Percentiles rank a stretch among this genome's conserved stretches.
Evolutionary conservation across 2,329 filamentous ascomycete species (phyloP).

Genomic region (Cercospora sp.): DNA sequence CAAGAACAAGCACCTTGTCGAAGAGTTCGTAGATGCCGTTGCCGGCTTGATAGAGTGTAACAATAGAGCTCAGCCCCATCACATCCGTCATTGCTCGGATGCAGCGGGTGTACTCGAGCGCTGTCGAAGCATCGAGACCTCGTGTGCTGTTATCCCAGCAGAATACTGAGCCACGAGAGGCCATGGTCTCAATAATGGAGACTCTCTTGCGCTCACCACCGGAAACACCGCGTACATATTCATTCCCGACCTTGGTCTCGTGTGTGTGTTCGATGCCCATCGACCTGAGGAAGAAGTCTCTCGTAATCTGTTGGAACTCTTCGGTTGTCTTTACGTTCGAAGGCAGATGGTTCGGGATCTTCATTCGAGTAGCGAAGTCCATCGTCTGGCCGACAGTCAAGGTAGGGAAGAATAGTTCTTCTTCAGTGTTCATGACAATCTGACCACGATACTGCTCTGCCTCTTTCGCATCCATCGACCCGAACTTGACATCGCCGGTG

Average conservation of each 20-base stretch:
- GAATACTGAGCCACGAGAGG: conserved; percentile 58
- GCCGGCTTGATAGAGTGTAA: conserved; percentile 68
- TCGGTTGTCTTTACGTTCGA: conserved; percentile 36
- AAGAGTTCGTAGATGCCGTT: conserved; percentile 70
- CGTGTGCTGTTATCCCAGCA: conserved; percentile 69
- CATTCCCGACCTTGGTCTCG: conserved; percentile 68
- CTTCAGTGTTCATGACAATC: conserved; percentile 49
- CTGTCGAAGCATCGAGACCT: conserved; percentile 66
- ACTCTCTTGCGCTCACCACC: conserved; percentile 70
- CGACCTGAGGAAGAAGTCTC: conserved; percentile 58
- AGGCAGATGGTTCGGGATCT: conserved; percentile 49
- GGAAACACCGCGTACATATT: conserved; percentile 65
- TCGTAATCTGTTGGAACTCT: conserved; percentile 51
- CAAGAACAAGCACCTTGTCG: conserved; percentile 68
- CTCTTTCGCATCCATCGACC: conserved; percentile 46
- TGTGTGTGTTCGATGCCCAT: conserved; percentile 61
- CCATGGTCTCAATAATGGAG: conserved; percentile 65
- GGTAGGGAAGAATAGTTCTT: conserved; percentile 56
- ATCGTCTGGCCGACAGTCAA: conserved; percentile 59
- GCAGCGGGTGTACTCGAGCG: conserved; percentile 54
- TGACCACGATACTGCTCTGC: conserved; percentile 48
- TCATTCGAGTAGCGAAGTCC: conserved; percentile 55
- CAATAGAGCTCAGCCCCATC: conserved; percentile 59
- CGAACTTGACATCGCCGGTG: conserved; percentile 60
- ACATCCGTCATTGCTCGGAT: conserved; percentile 66